Conservation (phyloP, 2,329 filamentous ascomycete species). For the Corynespora cassiicola region DNA sequence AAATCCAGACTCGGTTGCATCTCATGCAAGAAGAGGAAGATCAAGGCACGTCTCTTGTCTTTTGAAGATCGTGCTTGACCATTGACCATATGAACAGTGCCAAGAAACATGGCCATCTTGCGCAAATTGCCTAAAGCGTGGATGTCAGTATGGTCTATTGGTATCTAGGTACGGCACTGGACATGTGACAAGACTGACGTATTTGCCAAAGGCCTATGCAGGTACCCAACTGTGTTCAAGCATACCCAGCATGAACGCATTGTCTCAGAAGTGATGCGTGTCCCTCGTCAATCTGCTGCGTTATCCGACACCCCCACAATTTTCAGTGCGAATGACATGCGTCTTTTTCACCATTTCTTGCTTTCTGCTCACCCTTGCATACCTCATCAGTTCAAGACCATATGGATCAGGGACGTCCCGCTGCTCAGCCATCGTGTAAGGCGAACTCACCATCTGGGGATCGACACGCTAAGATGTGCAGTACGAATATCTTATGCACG, state of each 20-base stretch:
- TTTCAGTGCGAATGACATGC: constrained; percentile 55
- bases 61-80: not conserved
- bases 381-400: constrained; percentile 15
- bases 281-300: constrained; percentile 17
- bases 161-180: no score
- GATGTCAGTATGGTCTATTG: constrained; percentile 15
- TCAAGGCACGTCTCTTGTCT: constrained; percentile 61
- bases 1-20: constrained; percentile 73
- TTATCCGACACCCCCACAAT: constrained; percentile 23
- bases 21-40: constrained; percentile 71
- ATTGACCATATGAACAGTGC: constrained; percentile 29
- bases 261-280: constrained; percentile 11
- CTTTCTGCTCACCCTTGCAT: constrained; percentile 46
- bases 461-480: constrained; percentile 11
- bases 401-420: no score
- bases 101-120: constrained; percentile 48
- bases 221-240: constrained; percentile 35
- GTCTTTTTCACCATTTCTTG: constrained; percentile 62
- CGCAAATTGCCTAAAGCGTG: constrained; percentile 44
- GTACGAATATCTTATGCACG: constrained; percentile 32
- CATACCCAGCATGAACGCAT: constrained; percentile 19
- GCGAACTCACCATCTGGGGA: not conserved
- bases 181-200: constrained; percentile 1
- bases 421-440: constrained; percentile 21
- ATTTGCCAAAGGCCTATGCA: constrained; percentile 27